Conservation (phyloP, 2,329 filamentous ascomycete genomes). For the Aureobasidium namibiae region DNA sequence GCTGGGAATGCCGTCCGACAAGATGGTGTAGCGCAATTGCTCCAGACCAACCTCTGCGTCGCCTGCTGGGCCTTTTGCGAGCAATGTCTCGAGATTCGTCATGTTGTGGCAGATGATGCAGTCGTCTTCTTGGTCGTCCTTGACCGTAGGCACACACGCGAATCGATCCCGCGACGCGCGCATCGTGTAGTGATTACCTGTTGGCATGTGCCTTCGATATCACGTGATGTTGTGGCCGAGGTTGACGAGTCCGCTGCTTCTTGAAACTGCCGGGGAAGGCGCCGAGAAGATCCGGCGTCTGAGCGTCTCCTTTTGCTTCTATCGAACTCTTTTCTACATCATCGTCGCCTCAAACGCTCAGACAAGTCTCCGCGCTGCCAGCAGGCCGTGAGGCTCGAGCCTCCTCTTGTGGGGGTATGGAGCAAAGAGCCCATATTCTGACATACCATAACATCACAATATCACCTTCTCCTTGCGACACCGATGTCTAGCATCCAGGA, state of each 20-base stretch:
- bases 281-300: neutral
- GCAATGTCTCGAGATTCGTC: constrained; percentile 58
- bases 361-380: constrained; percentile 2
- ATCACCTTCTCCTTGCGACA: neutral
- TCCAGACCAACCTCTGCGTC: constrained; percentile 60
- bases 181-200: too few relatives aligned
- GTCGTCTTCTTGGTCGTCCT: neutral
- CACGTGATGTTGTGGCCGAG: too few relatives aligned
- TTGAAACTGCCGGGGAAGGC: neutral
- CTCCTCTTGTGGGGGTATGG: neutral
- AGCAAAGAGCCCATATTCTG: neutral
- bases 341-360: neutral
- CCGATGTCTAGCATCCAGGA: neutral
- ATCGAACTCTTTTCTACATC: neutral
- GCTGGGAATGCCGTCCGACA: constrained; percentile 67
- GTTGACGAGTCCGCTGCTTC: too few relatives aligned
- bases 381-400: too few relatives aligned
- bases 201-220: too few relatives aligned
- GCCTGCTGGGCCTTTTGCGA: constrained; percentile 72
- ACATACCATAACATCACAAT: neutral
- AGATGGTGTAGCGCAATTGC: constrained; percentile 62
- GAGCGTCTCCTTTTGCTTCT: neutral
- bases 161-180: neutral
- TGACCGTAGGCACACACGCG: neutral
- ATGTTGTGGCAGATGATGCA: constrained; percentile 16